Evolutionary conservation across 2,329 filamentous ascomycete species (phyloP).

Genomic region (Neophaeococcomyces aloes): DNA sequence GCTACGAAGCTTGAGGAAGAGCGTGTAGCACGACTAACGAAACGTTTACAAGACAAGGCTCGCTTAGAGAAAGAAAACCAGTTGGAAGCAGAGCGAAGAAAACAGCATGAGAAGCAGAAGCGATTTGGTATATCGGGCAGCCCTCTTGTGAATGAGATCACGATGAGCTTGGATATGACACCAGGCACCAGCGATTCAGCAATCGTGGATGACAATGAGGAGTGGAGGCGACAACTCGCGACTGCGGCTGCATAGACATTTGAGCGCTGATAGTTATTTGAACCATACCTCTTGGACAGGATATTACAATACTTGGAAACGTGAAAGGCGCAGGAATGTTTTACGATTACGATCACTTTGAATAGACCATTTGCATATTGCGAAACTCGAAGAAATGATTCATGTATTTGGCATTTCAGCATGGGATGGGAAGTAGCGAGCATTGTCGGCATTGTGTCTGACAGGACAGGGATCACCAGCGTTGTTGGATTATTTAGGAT

Average conservation of each 20-base stretch:
- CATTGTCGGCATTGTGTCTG: no score
- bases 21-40: not conserved
- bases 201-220: not conserved
- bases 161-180: not conserved
- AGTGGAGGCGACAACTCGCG: conserved; percentile 6
- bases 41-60: not conserved
- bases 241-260: conserved; percentile 3
- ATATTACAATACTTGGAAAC: no score
- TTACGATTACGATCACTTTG: no score
- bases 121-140: not conserved
- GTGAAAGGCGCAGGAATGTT: no score
- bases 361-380: no score
- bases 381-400: no score
- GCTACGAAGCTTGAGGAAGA: conserved; percentile 15
- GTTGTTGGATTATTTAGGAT: no score
- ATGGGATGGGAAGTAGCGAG: no score
- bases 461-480: no score
- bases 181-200: not conserved
- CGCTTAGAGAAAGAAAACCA: not conserved
- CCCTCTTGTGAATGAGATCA: conserved; percentile 1
- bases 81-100: conserved; percentile 1
- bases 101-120: not conserved
- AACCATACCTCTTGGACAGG: no score
- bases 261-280: no score
- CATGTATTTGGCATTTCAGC: no score